Evolutionary conservation across 1,284 basidiomycete species (phyloP).

Genomic region (Naganishia sp.): DNA sequence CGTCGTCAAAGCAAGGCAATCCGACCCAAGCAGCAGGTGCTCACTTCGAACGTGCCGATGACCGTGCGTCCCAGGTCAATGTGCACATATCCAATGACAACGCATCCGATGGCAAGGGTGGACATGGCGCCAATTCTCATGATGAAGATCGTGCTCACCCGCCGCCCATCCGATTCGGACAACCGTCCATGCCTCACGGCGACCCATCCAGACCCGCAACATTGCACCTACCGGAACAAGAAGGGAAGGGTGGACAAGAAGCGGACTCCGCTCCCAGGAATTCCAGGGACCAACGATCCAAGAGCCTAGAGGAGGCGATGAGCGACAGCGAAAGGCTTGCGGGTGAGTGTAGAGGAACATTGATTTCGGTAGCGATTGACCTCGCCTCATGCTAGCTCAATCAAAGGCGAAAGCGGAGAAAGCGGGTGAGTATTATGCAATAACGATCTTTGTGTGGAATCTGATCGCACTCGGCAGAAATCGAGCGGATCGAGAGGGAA

Average conservation of each 20-base stretch:
- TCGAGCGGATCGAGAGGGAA: conserved; percentile 40
- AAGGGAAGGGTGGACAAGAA: background rate
- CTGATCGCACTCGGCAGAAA: conserved; percentile 26
- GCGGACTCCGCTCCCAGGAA: background rate
- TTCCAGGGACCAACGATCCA: background rate
- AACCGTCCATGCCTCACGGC: background rate
- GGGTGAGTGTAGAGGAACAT: conserved; percentile 36
- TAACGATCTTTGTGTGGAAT: background rate
- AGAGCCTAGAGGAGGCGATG: conserved; percentile 37
- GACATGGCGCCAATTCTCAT: background rate
- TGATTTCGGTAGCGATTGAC: background rate
- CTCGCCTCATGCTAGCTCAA: conserved; percentile 36
- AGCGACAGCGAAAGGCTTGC: conserved; percentile 46
- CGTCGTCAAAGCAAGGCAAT: background rate
- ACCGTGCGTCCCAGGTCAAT: conserved; percentile 1
- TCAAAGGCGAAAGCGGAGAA: conserved; percentile 48
- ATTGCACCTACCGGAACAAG: conserved; percentile 1
- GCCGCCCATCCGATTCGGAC: conserved; percentile 4
- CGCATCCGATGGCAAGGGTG: background rate
- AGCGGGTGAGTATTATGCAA: conserved; percentile 39
- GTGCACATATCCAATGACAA: conserved; percentile 6
- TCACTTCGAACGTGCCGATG: background rate
- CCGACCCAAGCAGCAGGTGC: background rate
- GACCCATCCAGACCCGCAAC: conserved; percentile 2
- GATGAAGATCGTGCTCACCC: background rate